Evolutionary conservation across 306 rosid species (phyloP).

Genomic region (Malus sieversii): DNA sequence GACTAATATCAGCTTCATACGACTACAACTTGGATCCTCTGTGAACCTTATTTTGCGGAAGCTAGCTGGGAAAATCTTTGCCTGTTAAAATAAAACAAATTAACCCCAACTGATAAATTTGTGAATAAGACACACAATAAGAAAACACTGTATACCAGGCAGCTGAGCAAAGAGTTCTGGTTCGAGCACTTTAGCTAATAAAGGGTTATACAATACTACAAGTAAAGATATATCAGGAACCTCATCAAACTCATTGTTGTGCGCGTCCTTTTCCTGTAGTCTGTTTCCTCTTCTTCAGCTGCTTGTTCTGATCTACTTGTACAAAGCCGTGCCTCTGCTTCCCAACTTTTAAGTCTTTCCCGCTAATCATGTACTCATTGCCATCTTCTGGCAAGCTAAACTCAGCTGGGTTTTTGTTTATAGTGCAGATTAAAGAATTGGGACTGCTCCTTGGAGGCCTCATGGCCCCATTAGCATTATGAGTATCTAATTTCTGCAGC

Average conservation of each 20-base stretch:
- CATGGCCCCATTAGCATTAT: constrained; percentile 31
- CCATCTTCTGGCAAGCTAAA: constrained; percentile 56
- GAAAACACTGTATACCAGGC: not conserved
- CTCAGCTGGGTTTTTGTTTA: constrained; percentile 92
- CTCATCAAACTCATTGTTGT: constrained; percentile 23
- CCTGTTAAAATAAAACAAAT: constrained; percentile 25
- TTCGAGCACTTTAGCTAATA: not conserved
- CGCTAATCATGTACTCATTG: constrained; percentile 76
- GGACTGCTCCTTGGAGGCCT: constrained; percentile 30
- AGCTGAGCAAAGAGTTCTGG: not conserved
- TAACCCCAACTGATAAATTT: constrained; percentile 1
- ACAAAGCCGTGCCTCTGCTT: constrained; percentile 27
- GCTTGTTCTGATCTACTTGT: constrained; percentile 36
- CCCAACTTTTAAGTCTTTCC: constrained; percentile 64
- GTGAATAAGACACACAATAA: not conserved
- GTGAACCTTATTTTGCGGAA: constrained; percentile 6
- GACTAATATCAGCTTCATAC: constrained; percentile 11
- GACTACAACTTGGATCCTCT: constrained; percentile 7
- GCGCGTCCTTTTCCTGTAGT: constrained; percentile 33
- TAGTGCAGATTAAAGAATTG: constrained; percentile 36
- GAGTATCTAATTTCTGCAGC: constrained; percentile 24
- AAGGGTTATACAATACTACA: not conserved
- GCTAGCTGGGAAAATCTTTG: constrained; percentile 23
- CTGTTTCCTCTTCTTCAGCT: constrained; percentile 44
- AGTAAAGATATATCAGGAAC: constrained; percentile 16